Conservation (phyloP, 768 basidiomycete genomes). For the Sistotremastrum suecicum region DNA sequence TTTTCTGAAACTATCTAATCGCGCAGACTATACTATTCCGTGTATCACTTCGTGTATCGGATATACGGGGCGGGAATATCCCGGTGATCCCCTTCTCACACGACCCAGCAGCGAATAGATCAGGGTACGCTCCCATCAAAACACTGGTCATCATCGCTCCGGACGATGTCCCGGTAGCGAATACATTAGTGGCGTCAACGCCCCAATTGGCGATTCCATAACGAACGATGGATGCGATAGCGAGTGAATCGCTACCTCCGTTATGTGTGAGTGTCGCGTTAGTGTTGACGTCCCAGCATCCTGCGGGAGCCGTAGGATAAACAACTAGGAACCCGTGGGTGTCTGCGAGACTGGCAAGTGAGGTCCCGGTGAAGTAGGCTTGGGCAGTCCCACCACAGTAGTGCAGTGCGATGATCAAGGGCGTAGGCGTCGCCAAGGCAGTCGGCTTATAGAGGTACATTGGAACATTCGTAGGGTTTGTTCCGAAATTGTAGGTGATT, state of each 20-base stretch:
- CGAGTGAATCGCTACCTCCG: slow-evolving; percentile 39
- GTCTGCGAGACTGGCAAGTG: slow-evolving; percentile 37
- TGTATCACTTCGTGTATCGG: too few species aligned
- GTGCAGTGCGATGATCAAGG: slow-evolving; percentile 33
- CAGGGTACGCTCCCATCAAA: slow-evolving; percentile 37
- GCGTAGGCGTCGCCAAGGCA: slow-evolving; percentile 20
- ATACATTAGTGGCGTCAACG: slow-evolving; percentile 32
- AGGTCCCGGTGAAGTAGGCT: slow-evolving; percentile 34
- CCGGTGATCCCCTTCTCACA: too few species aligned
- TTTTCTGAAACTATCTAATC: too few species aligned
- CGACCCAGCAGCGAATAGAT: slow-evolving; percentile 36
- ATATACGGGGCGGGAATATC: too few species aligned
- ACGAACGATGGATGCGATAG: slow-evolving; percentile 31
- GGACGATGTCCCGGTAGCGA: slow-evolving; percentile 36
- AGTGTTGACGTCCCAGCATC: slow-evolving; percentile 41
- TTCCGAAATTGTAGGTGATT: slow-evolving; percentile 22
- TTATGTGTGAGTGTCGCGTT: slow-evolving; percentile 39
- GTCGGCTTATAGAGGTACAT: slow-evolving; percentile 33
- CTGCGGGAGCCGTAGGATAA: slow-evolving; percentile 28
- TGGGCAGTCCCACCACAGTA: slow-evolving; percentile 38
- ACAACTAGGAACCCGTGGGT: slow-evolving; percentile 35
- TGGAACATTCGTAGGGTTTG: slow-evolving; percentile 38
- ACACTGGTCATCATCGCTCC: slow-evolving; percentile 52
- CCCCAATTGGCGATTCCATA: slow-evolving; percentile 34
- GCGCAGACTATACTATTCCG: too few species aligned